Conservation (phyloP, 805 yeast species). For the Blastobotrys chiropterorum region DNA sequence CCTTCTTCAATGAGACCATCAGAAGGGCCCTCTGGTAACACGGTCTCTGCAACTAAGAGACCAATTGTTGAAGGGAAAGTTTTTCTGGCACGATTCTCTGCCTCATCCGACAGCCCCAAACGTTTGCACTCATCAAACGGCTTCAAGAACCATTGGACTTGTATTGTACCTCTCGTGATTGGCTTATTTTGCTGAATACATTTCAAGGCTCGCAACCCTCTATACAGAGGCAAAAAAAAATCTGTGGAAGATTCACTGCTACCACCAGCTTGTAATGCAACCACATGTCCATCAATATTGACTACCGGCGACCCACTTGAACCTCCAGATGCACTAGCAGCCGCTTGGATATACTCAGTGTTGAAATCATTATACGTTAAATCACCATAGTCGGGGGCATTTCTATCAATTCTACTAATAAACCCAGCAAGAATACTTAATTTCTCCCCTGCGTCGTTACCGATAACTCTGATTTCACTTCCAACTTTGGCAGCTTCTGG, state of each 20-base stretch:
- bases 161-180: conserved; percentile 85
- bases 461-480: conserved; percentile 86
- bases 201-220: conserved; percentile 74
- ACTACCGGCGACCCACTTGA: conserved; percentile 97
- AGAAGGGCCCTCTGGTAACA: conserved; percentile 83
- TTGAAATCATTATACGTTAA: conserved; percentile 87
- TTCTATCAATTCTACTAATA: conserved; percentile 76
- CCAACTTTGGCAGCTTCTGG: conserved; percentile 91
- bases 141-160: conserved; percentile 78
- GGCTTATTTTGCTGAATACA: conserved; percentile 57
- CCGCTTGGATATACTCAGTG: conserved; percentile 92
- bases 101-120: conserved; percentile 69
- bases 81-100: conserved; percentile 63
- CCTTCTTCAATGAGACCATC: conserved; percentile 72
- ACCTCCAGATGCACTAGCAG: conserved; percentile 94
- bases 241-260: conserved; percentile 87
- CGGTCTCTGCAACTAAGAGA: conserved; percentile 71
- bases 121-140: conserved; percentile 90
- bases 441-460: conserved; percentile 96
- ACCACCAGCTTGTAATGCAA: conserved; percentile 94
- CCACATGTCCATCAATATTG: conserved; percentile 76
- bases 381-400: conserved; percentile 90
- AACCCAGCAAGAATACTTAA: conserved; percentile 84
- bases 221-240: conserved; percentile 78
- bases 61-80: conserved; percentile 72